Conservation (phyloP, 2,329 filamentous ascomycete species). For the Clarireedia homoeocarpa region DNA sequence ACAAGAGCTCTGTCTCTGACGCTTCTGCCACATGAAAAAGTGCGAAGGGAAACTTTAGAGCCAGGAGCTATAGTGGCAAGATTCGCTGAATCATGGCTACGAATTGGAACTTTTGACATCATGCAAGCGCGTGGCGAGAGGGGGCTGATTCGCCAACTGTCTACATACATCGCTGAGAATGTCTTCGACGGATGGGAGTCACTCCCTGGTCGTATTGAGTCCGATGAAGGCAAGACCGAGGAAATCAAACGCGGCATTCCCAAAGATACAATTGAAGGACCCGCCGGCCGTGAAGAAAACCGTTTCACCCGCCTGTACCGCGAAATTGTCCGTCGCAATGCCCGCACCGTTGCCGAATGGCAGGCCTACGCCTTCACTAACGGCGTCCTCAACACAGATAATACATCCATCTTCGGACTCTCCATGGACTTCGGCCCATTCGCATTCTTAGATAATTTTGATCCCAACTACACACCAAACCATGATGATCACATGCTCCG, state of each 20-base stretch:
- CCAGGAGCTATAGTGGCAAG: slow-evolving; percentile 88
- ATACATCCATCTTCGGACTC: slow-evolving; percentile 83
- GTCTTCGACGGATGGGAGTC: slow-evolving; percentile 82
- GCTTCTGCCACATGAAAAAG: slow-evolving; percentile 62
- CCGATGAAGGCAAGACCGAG: slow-evolving; percentile 40
- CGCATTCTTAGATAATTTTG: slow-evolving; percentile 95
- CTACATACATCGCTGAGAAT: slow-evolving; percentile 79
- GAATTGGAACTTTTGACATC: slow-evolving; percentile 96
- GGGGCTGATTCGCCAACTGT: slow-evolving; percentile 61
- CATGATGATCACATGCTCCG: slow-evolving; percentile 85
- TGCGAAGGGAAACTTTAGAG: slow-evolving; percentile 72
- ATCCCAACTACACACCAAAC: slow-evolving; percentile 90
- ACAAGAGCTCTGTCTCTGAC: slow-evolving; percentile 82
- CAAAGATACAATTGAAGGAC: slow-evolving; percentile 56
- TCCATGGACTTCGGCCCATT: slow-evolving; percentile 95
- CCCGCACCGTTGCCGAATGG: slow-evolving; percentile 83
- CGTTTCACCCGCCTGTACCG: slow-evolving; percentile 81
- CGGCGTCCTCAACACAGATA: slow-evolving; percentile 95
- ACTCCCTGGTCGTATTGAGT: slow-evolving; percentile 56
- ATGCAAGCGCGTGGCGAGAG: slow-evolving; percentile 74
- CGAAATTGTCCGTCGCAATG: slow-evolving; percentile 79
- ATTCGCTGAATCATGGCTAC: slow-evolving; percentile 85
- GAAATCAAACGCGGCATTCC: slow-evolving; percentile 39
- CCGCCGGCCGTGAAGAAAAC: slow-evolving; percentile 65
- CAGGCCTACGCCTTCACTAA: slow-evolving; percentile 99